A percentile compares a stretch with the other conserved stretches of the same genome.
Evolutionary conservation across 768 basidiomycete genomes (phyloP).

Genomic region (Xerocomellus chrysenteron): DNA sequence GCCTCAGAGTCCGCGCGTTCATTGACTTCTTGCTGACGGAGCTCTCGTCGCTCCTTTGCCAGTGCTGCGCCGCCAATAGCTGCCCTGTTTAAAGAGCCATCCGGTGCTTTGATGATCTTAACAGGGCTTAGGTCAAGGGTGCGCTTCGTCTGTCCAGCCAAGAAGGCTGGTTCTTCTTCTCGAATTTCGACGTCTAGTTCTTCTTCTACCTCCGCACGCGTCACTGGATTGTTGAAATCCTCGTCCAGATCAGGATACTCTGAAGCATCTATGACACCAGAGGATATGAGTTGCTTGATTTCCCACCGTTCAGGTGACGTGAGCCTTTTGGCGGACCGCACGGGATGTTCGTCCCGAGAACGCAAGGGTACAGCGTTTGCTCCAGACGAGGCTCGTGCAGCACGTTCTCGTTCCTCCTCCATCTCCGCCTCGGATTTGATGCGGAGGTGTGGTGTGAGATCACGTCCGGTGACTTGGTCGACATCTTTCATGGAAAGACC

Average conservation of each 20-base stretch:
- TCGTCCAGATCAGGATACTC: constrained; percentile 95
- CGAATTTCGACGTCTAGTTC: constrained; percentile 96
- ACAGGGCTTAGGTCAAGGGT: constrained; percentile 95
- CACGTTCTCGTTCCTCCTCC: constrained; percentile 69
- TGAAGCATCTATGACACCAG: constrained; percentile 86
- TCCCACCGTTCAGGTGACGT: constrained; percentile 99
- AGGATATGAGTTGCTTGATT: constrained; percentile 97
- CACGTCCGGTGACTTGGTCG: constrained; percentile 85
- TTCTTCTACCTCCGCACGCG: constrained; percentile 88
- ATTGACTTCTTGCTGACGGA: constrained; percentile 92
- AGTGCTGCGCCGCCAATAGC: constrained; percentile 91
- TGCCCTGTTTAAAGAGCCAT: constrained; percentile 94
- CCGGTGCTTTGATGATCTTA: constrained; percentile 97
- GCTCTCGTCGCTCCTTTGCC: constrained; percentile 92
- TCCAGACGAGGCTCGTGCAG: constrained; percentile 69
- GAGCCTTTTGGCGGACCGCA: constrained; percentile 82
- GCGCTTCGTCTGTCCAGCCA: constrained; percentile 94
- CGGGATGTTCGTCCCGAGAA: constrained; percentile 47
- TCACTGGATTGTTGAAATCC: constrained; percentile 72
- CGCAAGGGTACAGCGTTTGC: constrained; percentile 84
- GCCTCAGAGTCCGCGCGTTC: constrained; percentile 93
- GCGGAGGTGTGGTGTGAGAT: constrained; percentile 91
- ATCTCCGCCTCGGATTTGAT: constrained; percentile 94
- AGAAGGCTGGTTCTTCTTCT: constrained; percentile 95
- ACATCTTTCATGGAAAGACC: constrained; percentile 98